Conservation (phyloP, 345 rosid genomes). For the Salix exigua region DNA sequence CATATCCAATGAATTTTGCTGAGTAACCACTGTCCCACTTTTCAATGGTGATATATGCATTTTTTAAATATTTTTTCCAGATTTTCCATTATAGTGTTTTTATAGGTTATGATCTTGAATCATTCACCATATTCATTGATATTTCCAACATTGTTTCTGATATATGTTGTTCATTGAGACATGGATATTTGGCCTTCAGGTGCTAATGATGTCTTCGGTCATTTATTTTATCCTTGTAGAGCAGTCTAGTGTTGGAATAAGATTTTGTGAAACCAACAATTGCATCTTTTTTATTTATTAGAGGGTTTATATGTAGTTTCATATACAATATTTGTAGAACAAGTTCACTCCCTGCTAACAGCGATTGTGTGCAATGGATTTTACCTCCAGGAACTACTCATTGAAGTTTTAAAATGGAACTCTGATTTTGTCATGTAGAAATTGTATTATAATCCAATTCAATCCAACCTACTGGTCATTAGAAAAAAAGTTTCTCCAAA, state of each 20-base stretch:
- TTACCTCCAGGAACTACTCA: neutral
- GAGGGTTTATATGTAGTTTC: neutral
- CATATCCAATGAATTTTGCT: neutral
- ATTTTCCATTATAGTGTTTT: neutral
- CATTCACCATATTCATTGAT: neutral
- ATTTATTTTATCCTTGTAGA: neutral
- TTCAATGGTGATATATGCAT: neutral
- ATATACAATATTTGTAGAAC: neutral
- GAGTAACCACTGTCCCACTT: neutral
- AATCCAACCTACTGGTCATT: neutral
- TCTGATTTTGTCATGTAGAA: neutral
- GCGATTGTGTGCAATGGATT: neutral
- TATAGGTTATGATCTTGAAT: neutral
- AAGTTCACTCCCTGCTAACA: neutral
- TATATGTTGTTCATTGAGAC: neutral
- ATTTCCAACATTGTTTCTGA: neutral
- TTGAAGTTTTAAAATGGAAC: neutral
- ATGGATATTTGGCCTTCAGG: neutral
- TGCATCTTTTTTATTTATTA: neutral
- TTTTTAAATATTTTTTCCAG: too few species aligned
- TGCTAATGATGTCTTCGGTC: neutral
- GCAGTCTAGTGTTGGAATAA: neutral
- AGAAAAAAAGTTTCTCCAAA: neutral
- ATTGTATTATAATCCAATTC: neutral
- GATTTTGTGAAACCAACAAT: neutral